phyloP scores from a whole-genome alignment of 306 rosid species.

The Macrotyloma uniflorum region DNA sequence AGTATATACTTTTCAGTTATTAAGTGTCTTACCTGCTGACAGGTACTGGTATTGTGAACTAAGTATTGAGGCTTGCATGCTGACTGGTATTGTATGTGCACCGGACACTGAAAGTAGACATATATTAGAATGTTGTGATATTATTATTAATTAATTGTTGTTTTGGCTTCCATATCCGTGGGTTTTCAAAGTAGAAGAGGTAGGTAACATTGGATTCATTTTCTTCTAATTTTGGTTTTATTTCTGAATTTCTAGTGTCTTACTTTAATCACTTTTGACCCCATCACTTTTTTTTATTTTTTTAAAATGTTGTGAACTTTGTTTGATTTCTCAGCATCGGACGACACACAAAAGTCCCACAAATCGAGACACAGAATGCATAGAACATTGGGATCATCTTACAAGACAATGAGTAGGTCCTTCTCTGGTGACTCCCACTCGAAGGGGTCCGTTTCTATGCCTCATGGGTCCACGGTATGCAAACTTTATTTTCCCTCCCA shows the following conservation, averaged over 20 bases:
- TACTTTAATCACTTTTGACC: constrained; percentile 54
- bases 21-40: background rate
- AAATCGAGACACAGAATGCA: constrained; percentile 90
- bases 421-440: constrained; percentile 91
- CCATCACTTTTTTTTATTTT: constrained; percentile 38
- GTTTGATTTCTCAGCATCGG: constrained; percentile 70
- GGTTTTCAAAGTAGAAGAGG: constrained; percentile 51
- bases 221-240: constrained; percentile 60
- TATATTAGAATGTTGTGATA: constrained; percentile 19
- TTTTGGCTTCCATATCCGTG: constrained; percentile 47
- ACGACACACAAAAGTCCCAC: constrained; percentile 87
- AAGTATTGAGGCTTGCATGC: background rate
- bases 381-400: constrained; percentile 86
- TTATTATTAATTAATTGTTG: constrained; percentile 38
- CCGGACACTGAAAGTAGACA: constrained; percentile 10
- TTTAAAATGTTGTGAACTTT: constrained; percentile 22
- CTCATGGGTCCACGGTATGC: constrained; percentile 80
- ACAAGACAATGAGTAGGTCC: constrained; percentile 87
- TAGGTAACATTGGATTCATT: constrained; percentile 87
- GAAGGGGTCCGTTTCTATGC: constrained; percentile 77
- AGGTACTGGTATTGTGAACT: background rate
- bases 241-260: constrained; percentile 48
- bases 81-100: background rate
- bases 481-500: constrained; percentile 34
- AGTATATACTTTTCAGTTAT: constrained; percentile 38